phyloP scores from a whole-genome alignment of 352 stramenopile species.

The Globisporangium radiosum region DNA sequence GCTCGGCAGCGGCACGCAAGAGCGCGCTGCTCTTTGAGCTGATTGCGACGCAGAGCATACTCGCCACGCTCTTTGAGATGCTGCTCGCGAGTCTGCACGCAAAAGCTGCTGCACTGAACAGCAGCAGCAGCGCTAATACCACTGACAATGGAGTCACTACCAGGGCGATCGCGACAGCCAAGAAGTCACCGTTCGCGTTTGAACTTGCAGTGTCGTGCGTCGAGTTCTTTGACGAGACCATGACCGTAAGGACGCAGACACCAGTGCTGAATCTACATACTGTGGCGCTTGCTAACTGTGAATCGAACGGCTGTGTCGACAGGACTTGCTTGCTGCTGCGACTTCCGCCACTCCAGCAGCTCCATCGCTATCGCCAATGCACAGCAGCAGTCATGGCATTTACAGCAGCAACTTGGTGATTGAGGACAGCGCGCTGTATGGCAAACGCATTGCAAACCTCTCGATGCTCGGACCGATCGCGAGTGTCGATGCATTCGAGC shows the following conservation, averaged over 20 bases:
- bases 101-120: constrained; percentile 16
- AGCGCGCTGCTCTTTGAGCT: constrained; percentile 31
- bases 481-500: constrained; percentile 15
- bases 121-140: constrained; percentile 1
- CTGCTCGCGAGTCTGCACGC: constrained; percentile 23
- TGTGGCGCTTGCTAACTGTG: too few relatives aligned
- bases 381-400: too few relatives aligned
- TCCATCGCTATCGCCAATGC: not conserved
- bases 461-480: constrained; percentile 22
- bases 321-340: too few relatives aligned
- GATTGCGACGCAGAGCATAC: constrained; percentile 23
- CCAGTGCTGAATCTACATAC: too few relatives aligned
- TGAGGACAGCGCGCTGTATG: constrained; percentile 13
- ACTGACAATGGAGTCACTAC: too few relatives aligned
- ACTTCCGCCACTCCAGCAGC: not conserved
- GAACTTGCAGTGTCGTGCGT: constrained; percentile 36
- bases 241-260: constrained; percentile 17
- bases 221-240: constrained; percentile 52
- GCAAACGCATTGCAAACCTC: constrained; percentile 25
- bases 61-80: constrained; percentile 22
- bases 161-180: not conserved
- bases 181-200: constrained; percentile 19
- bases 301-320: too few relatives aligned
- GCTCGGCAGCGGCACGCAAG: constrained; percentile 30
- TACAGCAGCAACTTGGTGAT: not conserved